A percentile compares a stretch with the other conserved stretches of the same genome.
phyloP scores from a whole-genome alignment of 306 rosid genomes.

The Arachis stenosperma region DNA sequence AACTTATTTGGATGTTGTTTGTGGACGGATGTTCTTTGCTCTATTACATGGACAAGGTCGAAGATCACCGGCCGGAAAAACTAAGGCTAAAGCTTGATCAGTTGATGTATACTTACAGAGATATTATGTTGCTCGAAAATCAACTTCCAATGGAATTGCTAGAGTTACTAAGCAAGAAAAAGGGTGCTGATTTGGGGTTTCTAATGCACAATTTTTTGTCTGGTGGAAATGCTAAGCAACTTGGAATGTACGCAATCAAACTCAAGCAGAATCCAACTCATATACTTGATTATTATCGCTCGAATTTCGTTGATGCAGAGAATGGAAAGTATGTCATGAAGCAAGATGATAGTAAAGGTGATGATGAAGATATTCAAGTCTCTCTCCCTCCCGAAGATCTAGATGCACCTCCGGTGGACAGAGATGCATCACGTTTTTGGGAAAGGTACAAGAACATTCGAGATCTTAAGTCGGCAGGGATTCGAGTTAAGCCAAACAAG shows the following conservation, averaged over 20 bases:
- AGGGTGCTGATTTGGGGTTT: background rate
- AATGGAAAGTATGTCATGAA: background rate
- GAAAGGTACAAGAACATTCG: background rate
- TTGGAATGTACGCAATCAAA: too few relatives aligned
- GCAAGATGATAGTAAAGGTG: background rate
- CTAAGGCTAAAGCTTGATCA: background rate
- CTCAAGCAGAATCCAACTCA: too few relatives aligned
- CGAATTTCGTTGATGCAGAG: background rate
- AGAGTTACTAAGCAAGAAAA: background rate
- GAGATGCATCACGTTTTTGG: background rate
- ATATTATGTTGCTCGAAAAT: background rate
- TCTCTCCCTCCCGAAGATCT: too few relatives aligned
- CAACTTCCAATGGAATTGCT: background rate
- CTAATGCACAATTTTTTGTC: background rate
- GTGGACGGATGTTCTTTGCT: constrained; percentile 18
- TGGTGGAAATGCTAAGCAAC: too few relatives aligned
- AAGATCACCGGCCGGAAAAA: too few relatives aligned
- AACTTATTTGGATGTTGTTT: constrained; percentile 12
- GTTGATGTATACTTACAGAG: background rate
- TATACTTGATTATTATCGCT: too few relatives aligned
- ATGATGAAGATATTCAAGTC: too few relatives aligned
- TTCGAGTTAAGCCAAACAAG: background rate
- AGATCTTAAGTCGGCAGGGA: background rate
- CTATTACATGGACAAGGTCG: background rate
- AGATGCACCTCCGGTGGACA: too few relatives aligned